These are phyloP conservation scores for Bacterosira constricta DNA, from an alignment of 108 stramenopile species.

Conservation along the genomic window DNA sequence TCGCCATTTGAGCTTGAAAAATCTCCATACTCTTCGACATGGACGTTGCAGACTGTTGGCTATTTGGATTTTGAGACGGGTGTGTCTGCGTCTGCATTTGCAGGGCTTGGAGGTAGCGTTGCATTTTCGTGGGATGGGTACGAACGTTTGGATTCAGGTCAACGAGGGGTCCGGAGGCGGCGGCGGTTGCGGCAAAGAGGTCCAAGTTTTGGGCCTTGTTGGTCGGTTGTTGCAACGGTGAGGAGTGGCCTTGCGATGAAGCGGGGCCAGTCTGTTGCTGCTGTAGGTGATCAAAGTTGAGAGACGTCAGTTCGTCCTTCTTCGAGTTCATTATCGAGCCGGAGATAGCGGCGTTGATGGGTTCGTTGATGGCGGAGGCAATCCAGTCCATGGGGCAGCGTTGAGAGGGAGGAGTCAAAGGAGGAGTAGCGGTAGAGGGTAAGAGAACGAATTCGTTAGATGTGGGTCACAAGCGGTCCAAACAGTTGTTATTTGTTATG, in stretches of 20 bases:
- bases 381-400: background rate
- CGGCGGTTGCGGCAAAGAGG: background rate
- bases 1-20: too few species aligned
- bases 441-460: background rate
- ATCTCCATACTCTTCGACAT: background rate
- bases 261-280: background rate
- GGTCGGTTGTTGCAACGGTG: background rate
- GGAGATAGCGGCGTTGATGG: background rate
- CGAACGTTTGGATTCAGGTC: constrained; percentile 5
- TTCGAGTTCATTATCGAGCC: background rate
- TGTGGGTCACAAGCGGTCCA: too few species aligned
- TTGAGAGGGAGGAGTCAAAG: too few species aligned
- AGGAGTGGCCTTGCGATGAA: background rate
- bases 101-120: constrained; percentile 2
- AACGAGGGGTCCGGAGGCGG: background rate
- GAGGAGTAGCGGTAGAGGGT: background rate
- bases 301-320: background rate
- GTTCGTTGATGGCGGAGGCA: background rate
- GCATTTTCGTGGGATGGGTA: constrained; percentile 23
- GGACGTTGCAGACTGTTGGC: background rate
- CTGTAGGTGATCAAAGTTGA: background rate
- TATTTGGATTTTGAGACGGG: too few species aligned
- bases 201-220: background rate
- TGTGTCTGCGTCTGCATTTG: too few species aligned
- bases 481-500: too few species aligned